These are phyloP conservation scores for Podaxis rugospora DNA, from an alignment of 768 basidiomycete species.

Conservation along the genomic window DNA sequence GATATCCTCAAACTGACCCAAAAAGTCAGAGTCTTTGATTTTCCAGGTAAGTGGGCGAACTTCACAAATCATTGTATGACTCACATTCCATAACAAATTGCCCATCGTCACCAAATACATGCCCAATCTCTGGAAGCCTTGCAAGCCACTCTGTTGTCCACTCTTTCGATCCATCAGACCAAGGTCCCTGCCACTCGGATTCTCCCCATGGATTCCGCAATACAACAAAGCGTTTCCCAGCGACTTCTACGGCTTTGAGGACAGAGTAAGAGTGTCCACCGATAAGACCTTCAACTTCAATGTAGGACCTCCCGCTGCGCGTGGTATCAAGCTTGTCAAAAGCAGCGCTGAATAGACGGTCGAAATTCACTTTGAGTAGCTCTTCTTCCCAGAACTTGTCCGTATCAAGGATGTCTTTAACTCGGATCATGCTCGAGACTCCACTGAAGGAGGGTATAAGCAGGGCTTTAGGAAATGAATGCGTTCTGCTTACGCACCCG, in stretches of 20 bases:
- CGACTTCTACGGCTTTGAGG: slow-evolving; percentile 36
- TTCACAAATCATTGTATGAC: slow-evolving; percentile 5
- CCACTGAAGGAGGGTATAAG: slow-evolving; percentile 24
- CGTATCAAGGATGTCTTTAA: slow-evolving; percentile 43
- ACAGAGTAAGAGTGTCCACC: slow-evolving; percentile 46
- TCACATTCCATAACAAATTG: slow-evolving; percentile 48
- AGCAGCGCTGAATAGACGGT: slow-evolving; percentile 49
- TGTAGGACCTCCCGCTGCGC: slow-evolving; percentile 23
- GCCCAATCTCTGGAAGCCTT: slow-evolving; percentile 32
- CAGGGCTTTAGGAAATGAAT: not conserved
- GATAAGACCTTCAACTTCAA: slow-evolving; percentile 32
- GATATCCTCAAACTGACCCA: slow-evolving; percentile 38
- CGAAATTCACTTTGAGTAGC: slow-evolving; percentile 42
- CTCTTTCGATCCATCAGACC: slow-evolving; percentile 47
- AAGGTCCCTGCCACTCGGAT: slow-evolving; percentile 43
- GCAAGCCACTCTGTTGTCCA: slow-evolving; percentile 46
- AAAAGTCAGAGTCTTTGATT: slow-evolving; percentile 32
- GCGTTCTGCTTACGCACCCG: slow-evolving; percentile 30
- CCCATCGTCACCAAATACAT: slow-evolving; percentile 44
- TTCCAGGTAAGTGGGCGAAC: not conserved
- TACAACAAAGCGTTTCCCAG: slow-evolving; percentile 43
- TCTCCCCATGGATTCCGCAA: slow-evolving; percentile 49
- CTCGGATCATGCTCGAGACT: slow-evolving; percentile 39
- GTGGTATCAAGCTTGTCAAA: slow-evolving; percentile 32
- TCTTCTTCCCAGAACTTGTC: slow-evolving; percentile 54